Evolutionary conservation across 257 asterid genomes (phyloP), one percentile per base, ranked within the genome.

Genomic region (Fraxinus quadrangulata): DNA sequence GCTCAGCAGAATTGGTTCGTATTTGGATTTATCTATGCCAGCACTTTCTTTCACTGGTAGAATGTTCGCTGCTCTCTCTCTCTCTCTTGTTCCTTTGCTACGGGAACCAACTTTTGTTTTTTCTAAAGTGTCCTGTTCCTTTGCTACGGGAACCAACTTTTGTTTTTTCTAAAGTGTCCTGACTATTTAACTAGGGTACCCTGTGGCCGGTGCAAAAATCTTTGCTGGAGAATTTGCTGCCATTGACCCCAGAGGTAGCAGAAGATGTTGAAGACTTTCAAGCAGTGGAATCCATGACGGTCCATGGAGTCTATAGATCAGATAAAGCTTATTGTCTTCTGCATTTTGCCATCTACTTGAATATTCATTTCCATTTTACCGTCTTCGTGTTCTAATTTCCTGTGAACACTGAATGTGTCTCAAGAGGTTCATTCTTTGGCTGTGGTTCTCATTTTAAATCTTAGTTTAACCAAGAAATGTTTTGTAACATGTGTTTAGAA

Each of bases 221-320:
- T 40, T 86, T 87, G 81, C 85, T 91, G 72, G 82, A 86, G 80
- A 87, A 70, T 63, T 83, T 94, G 90, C 90, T 76, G 80, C 80
- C 96, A 9, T 83, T 95, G 84, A 91, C 91, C 24, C 94, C 93
- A 59, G 97, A 92, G 56, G 77, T 82, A 84, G 86, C 87, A 17
- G 90, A 87, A 40, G 86, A 88, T 78, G 85, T 80, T 72, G 94
- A 89, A 84, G 99, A 94, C 83, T 67, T 81, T 80, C 94, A 86
- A 68, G 92, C 97, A 24, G 83, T 90, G 82, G 99, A 94, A 87
- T 84, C 86, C 30, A 83, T 90, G 88, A 79, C 82, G 47, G 49
- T 90, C 73, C 96, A 91, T 81, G 99, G 99, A 87, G 92, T 85
- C 81, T 87, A 89, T 74, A 84, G 89, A 77, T 80, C 96, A 80